Evolutionary conservation across 1,284 basidiomycete genomes (phyloP).

Genomic region (Stygiomarasmius scandens): DNA sequence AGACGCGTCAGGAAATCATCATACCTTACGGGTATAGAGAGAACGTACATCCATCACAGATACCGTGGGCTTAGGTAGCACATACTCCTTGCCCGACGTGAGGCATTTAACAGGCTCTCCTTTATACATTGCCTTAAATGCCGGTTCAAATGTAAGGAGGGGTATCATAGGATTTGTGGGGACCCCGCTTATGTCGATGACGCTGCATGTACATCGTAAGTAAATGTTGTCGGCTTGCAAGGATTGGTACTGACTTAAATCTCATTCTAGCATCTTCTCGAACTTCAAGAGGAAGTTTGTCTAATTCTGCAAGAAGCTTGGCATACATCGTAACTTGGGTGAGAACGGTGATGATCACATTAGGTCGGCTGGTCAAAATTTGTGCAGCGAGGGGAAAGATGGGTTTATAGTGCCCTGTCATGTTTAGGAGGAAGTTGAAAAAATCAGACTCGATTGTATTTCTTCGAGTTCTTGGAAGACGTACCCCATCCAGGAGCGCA

Average conservation of each 20-base stretch:
- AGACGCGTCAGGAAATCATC: neutral
- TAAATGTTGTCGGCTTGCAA: no score
- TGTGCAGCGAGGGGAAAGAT: constrained; percentile 3
- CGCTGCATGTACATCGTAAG: neutral
- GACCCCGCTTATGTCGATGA: constrained; percentile 4
- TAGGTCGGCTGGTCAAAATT: constrained; percentile 1
- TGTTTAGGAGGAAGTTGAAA: no score
- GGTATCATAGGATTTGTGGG: constrained; percentile 2
- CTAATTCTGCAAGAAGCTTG: constrained; percentile 3
- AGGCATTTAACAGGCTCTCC: constrained; percentile 4
- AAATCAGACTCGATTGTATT: neutral
- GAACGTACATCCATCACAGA: constrained; percentile 9
- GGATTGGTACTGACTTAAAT: no score
- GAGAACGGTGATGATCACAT: constrained; percentile 4
- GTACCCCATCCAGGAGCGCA: constrained; percentile 6
- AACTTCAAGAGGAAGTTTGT: neutral
- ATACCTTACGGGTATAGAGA: neutral
- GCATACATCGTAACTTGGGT: constrained; percentile 1
- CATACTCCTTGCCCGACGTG: constrained; percentile 4
- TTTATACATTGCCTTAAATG: constrained; percentile 1
- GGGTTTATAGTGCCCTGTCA: constrained; percentile 10
- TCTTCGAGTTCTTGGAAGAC: neutral
- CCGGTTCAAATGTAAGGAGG: constrained; percentile 1
- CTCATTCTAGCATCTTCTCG: neutral
- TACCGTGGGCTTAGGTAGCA: neutral